These are phyloP conservation scores for Aspergillus funiculosus DNA, from an alignment of 495 filamentous ascomycete species.

Conservation along the genomic window DNA sequence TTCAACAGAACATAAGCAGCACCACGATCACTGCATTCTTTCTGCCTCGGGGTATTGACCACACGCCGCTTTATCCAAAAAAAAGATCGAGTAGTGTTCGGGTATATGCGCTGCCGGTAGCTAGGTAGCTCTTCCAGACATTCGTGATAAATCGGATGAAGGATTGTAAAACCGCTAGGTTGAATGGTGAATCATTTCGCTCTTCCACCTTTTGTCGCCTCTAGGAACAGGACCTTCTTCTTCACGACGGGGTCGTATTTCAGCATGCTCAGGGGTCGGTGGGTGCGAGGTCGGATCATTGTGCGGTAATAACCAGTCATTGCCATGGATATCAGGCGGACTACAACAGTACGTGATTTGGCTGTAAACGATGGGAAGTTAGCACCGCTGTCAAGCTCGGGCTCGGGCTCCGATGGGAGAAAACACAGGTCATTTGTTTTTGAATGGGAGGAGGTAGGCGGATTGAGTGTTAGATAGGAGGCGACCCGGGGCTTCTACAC, in stretches of 20 bases:
- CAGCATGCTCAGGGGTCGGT: slow-evolving; percentile 87
- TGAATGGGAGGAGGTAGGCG: background rate
- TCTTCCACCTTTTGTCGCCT: slow-evolving; percentile 66
- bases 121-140: too few relatives aligned
- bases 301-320: slow-evolving; percentile 97
- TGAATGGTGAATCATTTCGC: slow-evolving; percentile 23
- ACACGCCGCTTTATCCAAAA: background rate
- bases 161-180: background rate
- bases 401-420: too few relatives aligned
- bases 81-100: background rate
- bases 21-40: background rate
- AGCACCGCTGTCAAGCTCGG: background rate
- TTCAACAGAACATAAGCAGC: slow-evolving; percentile 4
- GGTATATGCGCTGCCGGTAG: too few relatives aligned
- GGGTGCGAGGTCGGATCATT: slow-evolving; percentile 70
- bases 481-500: slow-evolving; percentile 1
- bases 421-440: too few relatives aligned
- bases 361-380: slow-evolving; percentile 42
- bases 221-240: slow-evolving; percentile 91
- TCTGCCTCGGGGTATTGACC: background rate
- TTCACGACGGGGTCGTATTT: slow-evolving; percentile 98
- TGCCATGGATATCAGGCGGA: slow-evolving; percentile 96
- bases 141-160: background rate
- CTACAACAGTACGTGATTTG: slow-evolving; percentile 86
- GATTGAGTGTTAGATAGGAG: background rate